Conservation (phyloP, 805 yeast species). For the Candida sonorensis region DNA sequence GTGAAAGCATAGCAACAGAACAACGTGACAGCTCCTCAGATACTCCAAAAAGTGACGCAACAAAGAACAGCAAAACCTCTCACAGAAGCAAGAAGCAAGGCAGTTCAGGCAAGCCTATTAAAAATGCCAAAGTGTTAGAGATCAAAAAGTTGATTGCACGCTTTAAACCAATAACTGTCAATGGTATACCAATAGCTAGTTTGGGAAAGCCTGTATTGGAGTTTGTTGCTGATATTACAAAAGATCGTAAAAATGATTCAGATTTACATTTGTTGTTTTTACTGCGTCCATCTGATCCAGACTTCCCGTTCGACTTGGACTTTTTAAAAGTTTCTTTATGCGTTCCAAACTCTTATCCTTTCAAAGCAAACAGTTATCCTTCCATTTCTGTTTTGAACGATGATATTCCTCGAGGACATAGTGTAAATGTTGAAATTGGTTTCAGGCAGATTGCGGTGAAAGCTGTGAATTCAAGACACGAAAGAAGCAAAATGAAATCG, state of each 20-base stretch:
- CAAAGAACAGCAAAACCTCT: too few relatives aligned
- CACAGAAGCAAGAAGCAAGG: not conserved
- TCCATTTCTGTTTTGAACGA: slow-evolving; percentile 51
- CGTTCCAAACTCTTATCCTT: slow-evolving; percentile 53
- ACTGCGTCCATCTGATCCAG: slow-evolving; percentile 59
- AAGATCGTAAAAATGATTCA: slow-evolving; percentile 8
- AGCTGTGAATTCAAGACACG: slow-evolving; percentile 27
- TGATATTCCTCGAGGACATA: slow-evolving; percentile 64
- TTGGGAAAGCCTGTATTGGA: slow-evolving; percentile 14
- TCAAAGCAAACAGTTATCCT: slow-evolving; percentile 32
- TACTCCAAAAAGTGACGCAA: too few relatives aligned
- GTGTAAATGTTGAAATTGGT: slow-evolving; percentile 62
- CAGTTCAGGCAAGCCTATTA: slow-evolving; percentile 1
- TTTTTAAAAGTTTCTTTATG: slow-evolving; percentile 44
- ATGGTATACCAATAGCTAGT: slow-evolving; percentile 20
- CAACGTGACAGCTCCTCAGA: too few relatives aligned
- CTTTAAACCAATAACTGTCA: slow-evolving; percentile 23
- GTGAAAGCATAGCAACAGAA: too few relatives aligned
- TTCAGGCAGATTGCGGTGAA: slow-evolving; percentile 39
- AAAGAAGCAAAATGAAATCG: too few relatives aligned
- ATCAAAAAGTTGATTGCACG: slow-evolving; percentile 14
- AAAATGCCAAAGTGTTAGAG: too few relatives aligned
- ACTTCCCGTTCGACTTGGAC: slow-evolving; percentile 60
- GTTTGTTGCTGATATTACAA: slow-evolving; percentile 10
- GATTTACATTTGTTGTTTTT: slow-evolving; percentile 37